Percentiles rank a stretch among this genome's conserved stretches.
Evolutionary conservation across 106 monocot genomes (phyloP).

Genomic region (Dendrobium nobile): DNA sequence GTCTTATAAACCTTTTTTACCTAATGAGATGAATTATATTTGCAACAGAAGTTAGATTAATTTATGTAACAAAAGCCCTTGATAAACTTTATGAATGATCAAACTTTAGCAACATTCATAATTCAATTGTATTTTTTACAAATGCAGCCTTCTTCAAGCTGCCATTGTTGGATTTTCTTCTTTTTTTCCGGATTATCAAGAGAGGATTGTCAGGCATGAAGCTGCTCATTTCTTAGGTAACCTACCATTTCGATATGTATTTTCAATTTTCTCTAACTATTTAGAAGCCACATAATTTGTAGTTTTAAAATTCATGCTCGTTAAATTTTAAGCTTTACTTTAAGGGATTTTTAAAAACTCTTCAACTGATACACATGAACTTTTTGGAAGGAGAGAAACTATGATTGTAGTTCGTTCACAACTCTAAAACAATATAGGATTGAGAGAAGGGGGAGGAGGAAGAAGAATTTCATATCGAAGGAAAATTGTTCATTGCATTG

Average conservation of each 20-base stretch:
- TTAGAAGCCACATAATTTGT: neutral
- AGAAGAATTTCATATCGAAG: too few relatives aligned
- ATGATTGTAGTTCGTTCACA: too few relatives aligned
- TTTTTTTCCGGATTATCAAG: slow-evolving; percentile 93
- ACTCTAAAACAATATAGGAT: too few relatives aligned
- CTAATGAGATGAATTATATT: neutral
- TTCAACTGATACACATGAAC: too few relatives aligned
- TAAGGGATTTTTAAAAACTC: too few relatives aligned
- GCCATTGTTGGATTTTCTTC: slow-evolving; percentile 87
- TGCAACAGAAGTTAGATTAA: neutral
- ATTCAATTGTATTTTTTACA: neutral
- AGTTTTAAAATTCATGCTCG: too few relatives aligned
- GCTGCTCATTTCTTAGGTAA: slow-evolving; percentile 98
- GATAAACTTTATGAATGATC: neutral
- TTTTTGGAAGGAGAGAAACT: too few relatives aligned
- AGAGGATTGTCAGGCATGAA: slow-evolving; percentile 86
- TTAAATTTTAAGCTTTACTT: too few relatives aligned
- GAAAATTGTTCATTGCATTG: too few relatives aligned
- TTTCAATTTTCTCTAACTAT: neutral
- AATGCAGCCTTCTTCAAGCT: slow-evolving; percentile 83
- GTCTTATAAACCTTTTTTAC: neutral
- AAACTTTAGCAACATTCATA: neutral
- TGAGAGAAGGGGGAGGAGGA: too few relatives aligned
- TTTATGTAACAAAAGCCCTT: neutral
- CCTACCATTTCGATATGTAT: neutral